A percentile compares a stretch with the other conserved stretches of the same genome.
These are phyloP conservation scores for Penicillium tannophilum DNA, from an alignment of 495 filamentous ascomycete species.

Conservation along the genomic window DNA sequence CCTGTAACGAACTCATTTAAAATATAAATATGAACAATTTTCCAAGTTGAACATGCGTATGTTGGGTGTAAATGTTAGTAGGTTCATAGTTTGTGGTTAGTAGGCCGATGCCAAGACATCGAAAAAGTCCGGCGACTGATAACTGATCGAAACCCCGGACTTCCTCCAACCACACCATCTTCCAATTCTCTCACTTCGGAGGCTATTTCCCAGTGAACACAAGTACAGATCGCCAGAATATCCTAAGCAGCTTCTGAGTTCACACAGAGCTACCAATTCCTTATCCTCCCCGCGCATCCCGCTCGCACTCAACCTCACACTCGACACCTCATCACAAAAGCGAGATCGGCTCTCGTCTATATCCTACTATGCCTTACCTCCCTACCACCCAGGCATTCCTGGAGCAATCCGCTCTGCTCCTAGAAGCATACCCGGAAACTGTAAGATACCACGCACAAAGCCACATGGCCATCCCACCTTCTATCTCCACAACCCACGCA, in stretches of 20 bases:
- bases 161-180: conserved; percentile 12
- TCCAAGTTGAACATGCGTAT: too few relatives aligned
- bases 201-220: not conserved
- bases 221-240: not conserved
- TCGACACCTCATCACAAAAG: conserved; percentile 9
- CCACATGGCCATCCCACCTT: not conserved
- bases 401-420: conserved; percentile 61
- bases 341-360: conserved; percentile 23
- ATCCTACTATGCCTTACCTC: conserved; percentile 59
- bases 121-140: conserved; percentile 33
- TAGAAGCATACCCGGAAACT: conserved; percentile 64
- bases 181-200: not conserved
- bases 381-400: conserved; percentile 63
- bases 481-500: not conserved
- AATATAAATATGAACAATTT: not conserved
- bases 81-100: not conserved
- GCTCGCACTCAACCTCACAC: conserved; percentile 2
- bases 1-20: not conserved
- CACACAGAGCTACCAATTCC: conserved; percentile 1
- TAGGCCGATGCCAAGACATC: conserved; percentile 30
- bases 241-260: not conserved
- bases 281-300: conserved; percentile 2
- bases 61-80: not conserved
- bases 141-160: conserved; percentile 21
- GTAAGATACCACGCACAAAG: conserved; percentile 41